Conservation (phyloP, 192 early-diverging fungal species). For the Geranomyces michiganensis region DNA sequence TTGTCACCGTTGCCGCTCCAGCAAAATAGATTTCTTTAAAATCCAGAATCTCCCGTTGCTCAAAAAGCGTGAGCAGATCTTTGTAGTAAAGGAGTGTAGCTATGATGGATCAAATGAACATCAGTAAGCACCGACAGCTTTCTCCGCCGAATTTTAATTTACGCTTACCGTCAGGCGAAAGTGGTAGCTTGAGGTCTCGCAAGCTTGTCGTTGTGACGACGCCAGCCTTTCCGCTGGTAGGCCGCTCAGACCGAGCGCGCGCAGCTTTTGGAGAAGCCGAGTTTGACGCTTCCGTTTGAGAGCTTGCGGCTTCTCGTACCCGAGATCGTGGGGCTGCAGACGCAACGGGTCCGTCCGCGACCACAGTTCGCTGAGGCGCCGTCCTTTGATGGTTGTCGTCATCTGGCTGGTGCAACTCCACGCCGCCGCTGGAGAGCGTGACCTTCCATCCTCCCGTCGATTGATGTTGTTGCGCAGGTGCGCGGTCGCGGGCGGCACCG, state of each 20-base stretch:
- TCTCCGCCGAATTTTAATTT: neutral
- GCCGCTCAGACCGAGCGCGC: neutral
- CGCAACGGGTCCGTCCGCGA: neutral
- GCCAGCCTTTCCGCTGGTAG: neutral
- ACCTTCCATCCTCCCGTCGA: conserved; percentile 2
- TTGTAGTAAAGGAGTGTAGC: conserved; percentile 49
- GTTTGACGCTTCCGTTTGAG: neutral
- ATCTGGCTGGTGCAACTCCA: neutral
- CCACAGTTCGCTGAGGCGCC: neutral
- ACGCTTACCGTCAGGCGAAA: conserved; percentile 44
- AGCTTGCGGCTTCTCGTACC: neutral
- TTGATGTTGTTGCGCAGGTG: neutral
- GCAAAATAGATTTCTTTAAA: conserved; percentile 87
- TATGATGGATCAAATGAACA: conserved; percentile 14
- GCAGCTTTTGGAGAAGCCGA: neutral
- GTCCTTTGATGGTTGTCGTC: neutral
- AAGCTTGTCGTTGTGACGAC: conserved; percentile 15
- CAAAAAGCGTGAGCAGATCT: conserved; percentile 72
- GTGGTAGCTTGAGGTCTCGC: conserved; percentile 42
- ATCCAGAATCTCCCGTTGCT: conserved; percentile 83
- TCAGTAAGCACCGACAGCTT: conserved; percentile 5
- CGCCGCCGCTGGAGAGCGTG: neutral
- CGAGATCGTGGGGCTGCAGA: neutral
- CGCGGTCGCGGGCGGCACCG: conserved; percentile 1
- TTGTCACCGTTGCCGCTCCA: conserved; percentile 65